Conservation (phyloP, 345 rosid genomes). For the Schrenkiella parvula region DNA sequence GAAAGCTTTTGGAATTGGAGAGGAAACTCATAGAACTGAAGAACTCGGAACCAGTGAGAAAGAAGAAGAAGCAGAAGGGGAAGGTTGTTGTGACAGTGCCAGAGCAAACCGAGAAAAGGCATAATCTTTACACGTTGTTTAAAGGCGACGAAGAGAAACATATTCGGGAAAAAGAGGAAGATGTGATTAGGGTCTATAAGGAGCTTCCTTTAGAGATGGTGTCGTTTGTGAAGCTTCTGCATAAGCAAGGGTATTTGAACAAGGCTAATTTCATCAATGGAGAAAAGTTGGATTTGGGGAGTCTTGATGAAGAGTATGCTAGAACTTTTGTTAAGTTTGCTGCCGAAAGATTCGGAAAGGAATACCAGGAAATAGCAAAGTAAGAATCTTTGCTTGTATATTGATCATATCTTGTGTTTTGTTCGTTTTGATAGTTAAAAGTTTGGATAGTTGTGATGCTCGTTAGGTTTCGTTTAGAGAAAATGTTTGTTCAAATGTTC, state of each 20-base stretch:
- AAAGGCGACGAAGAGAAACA: slow-evolving; percentile 1
- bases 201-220: slow-evolving; percentile 52
- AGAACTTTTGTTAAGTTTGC: slow-evolving; percentile 60
- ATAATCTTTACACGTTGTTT: slow-evolving; percentile 30
- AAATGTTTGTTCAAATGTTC: neutral
- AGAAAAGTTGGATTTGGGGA: slow-evolving; percentile 40
- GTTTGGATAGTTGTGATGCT: neutral
- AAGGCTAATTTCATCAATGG: slow-evolving; percentile 57
- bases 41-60: slow-evolving; percentile 20
- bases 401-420: neutral
- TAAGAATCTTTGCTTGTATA: slow-evolving; percentile 29
- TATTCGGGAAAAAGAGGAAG: neutral
- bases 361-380: slow-evolving; percentile 78
- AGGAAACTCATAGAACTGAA: slow-evolving; percentile 38
- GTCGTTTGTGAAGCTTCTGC: slow-evolving; percentile 51
- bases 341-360: slow-evolving; percentile 52
- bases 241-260: slow-evolving; percentile 53
- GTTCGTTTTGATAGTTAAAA: neutral
- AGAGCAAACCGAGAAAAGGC: slow-evolving; percentile 9
- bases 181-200: slow-evolving; percentile 34
- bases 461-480: neutral
- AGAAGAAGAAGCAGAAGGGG: slow-evolving; percentile 10
- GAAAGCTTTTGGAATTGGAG: slow-evolving; percentile 43
- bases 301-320: slow-evolving; percentile 52
- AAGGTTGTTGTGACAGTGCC: neutral